Evolutionary conservation across 345 rosid species (phyloP).

Genomic region (Streptanthus diversifolius): DNA sequence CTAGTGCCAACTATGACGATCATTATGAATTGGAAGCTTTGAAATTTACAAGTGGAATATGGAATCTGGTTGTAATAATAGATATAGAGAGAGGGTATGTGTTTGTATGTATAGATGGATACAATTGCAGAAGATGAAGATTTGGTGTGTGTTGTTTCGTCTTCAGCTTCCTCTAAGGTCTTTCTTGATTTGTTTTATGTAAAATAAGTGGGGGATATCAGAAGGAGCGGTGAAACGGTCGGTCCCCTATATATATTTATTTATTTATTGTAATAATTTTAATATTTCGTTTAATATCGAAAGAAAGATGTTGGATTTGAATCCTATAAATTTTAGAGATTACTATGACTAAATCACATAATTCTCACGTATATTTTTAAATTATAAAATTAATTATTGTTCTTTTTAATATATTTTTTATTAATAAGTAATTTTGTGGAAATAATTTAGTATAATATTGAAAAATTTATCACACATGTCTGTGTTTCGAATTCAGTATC

Average conservation of each 20-base stretch:
- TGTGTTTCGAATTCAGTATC: no score
- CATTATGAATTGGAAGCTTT: conserved; percentile 5
- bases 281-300: no score
- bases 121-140: conserved; percentile 17
- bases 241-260: conserved; percentile 8
- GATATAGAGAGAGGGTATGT: not conserved
- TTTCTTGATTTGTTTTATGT: conserved; percentile 17
- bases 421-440: no score
- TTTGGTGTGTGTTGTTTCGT: conserved; percentile 24
- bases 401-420: no score
- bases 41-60: not conserved
- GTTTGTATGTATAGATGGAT: conserved; percentile 14
- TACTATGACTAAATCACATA: no score
- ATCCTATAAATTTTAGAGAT: no score
- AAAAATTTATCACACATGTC: no score
- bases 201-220: conserved; percentile 1
- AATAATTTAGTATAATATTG: no score
- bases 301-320: no score
- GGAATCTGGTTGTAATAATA: not conserved
- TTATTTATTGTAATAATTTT: not conserved
- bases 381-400: no score
- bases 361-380: no score
- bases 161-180: conserved; percentile 20
- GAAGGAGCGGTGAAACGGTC: conserved; percentile 33
- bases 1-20: not conserved